Conservation (phyloP, 2,329 filamentous ascomycete species). For the Aspergillus eucalypticola region DNA sequence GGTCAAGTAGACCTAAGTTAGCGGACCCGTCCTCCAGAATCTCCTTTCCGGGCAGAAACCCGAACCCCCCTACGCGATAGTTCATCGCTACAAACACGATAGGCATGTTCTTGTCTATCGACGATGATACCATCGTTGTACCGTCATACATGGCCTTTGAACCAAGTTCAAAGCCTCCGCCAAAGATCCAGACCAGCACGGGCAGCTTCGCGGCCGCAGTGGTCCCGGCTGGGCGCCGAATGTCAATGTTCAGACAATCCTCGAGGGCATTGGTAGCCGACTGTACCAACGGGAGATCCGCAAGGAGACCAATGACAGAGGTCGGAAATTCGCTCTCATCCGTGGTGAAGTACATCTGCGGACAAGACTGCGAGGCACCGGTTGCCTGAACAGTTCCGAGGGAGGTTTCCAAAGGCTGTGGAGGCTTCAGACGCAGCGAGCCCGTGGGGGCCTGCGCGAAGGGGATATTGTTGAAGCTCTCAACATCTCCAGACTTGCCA, state of each 20-base stretch:
- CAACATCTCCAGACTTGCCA: slow-evolving; percentile 49
- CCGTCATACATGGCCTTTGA: slow-evolving; percentile 50
- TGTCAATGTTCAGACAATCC: slow-evolving; percentile 64
- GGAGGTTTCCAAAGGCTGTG: slow-evolving; percentile 58
- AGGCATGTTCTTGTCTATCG: slow-evolving; percentile 57
- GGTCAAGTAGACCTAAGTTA: slow-evolving; percentile 73
- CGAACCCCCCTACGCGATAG: slow-evolving; percentile 74
- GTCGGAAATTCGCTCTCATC: slow-evolving; percentile 43
- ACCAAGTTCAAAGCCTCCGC: slow-evolving; percentile 55
- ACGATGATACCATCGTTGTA: slow-evolving; percentile 33
- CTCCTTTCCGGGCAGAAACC: slow-evolving; percentile 70
- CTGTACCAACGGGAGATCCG: slow-evolving; percentile 61
- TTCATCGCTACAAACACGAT: slow-evolving; percentile 77
- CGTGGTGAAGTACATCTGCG: slow-evolving; percentile 67
- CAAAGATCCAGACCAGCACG: slow-evolving; percentile 71
- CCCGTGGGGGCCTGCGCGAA: slow-evolving; percentile 71
- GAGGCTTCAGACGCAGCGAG: slow-evolving; percentile 67
- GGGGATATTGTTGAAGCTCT: slow-evolving; percentile 73
- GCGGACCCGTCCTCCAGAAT: slow-evolving; percentile 65
- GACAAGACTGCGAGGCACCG: slow-evolving; percentile 62
- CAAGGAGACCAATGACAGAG: slow-evolving; percentile 52
- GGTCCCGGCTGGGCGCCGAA: slow-evolving; percentile 61
- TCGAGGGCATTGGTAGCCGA: slow-evolving; percentile 57
- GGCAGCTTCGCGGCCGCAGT: slow-evolving; percentile 59
- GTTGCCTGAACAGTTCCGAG: slow-evolving; percentile 65